These are phyloP conservation scores for Aquilaria malaccensis DNA, from an alignment of 345 rosid species.

Conservation along the genomic window DNA sequence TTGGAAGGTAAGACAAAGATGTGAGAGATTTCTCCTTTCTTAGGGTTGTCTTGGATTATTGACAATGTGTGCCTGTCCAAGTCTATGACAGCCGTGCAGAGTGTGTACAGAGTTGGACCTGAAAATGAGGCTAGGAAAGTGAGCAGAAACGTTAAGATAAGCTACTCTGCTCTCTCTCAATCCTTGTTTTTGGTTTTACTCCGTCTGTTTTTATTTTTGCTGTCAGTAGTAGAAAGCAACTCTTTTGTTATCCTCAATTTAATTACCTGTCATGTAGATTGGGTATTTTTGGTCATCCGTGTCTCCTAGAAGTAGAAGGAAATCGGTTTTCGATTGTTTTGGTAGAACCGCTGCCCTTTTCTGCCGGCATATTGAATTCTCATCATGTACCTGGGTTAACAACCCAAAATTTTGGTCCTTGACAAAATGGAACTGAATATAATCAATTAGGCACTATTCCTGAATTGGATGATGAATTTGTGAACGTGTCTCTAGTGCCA, in stretches of 20 bases:
- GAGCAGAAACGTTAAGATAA: conserved; percentile 12
- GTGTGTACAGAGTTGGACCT: conserved; percentile 49
- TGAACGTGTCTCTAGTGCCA: conserved; percentile 1
- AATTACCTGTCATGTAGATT: conserved; percentile 49
- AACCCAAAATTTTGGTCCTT: conserved; percentile 8
- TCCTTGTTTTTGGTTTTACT: no score
- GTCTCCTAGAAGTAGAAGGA: conserved; percentile 49
- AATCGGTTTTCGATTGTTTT: conserved; percentile 36
- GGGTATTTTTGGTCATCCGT: conserved; percentile 33
- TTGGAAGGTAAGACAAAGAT: conserved; percentile 34
- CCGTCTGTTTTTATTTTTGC: no score
- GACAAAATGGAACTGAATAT: conserved; percentile 5
- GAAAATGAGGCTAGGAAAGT: conserved; percentile 15
- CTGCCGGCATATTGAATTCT: conserved; percentile 41
- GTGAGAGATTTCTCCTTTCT: conserved; percentile 31
- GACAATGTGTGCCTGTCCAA: conserved; percentile 37
- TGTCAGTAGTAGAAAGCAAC: no score
- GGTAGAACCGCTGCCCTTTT: conserved; percentile 37
- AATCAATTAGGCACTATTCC: neutral
- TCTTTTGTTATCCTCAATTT: neutral
- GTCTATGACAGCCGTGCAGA: conserved; percentile 38
- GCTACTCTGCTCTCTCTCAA: neutral
- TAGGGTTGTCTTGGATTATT: conserved; percentile 45
- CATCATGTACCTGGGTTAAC: conserved; percentile 33
- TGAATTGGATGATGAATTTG: conserved; percentile 1